Conservation (phyloP, 768 basidiomycete genomes). For the Lactifluus echinatus region DNA sequence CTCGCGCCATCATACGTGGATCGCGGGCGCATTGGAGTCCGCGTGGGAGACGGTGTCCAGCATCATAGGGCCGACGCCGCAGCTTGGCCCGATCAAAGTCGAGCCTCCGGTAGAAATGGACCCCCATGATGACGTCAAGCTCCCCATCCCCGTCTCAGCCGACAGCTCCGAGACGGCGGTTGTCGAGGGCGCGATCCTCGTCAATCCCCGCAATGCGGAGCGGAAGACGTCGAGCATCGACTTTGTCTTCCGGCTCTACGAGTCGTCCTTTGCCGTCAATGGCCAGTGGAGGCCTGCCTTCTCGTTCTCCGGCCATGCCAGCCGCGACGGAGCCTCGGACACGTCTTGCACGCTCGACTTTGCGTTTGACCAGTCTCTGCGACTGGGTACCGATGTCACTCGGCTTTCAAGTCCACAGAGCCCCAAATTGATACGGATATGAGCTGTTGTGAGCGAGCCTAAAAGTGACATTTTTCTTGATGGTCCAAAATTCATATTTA, state of each 20-base stretch:
- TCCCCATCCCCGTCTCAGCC: background rate
- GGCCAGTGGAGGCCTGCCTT: background rate
- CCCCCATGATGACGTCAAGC: background rate
- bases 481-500: too few species aligned
- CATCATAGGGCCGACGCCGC: conserved; percentile 4
- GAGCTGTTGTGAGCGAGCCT: background rate
- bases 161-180: background rate
- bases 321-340: background rate
- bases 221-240: background rate
- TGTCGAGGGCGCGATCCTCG: background rate
- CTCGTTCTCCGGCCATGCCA: background rate
- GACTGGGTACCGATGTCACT: background rate
- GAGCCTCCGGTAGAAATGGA: background rate
- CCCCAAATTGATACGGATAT: background rate
- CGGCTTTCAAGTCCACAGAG: conserved; percentile 7
- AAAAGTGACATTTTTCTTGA: too few species aligned
- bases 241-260: background rate
- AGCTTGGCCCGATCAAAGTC: background rate
- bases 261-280: background rate
- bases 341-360: background rate
- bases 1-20: conserved; percentile 27
- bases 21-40: conserved; percentile 23
- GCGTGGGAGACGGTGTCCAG: conserved; percentile 10
- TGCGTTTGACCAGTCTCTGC: background rate
- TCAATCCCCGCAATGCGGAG: background rate